Conservation (phyloP, 169 alveolate genomes). For the Eimeria brunetti region DNA sequence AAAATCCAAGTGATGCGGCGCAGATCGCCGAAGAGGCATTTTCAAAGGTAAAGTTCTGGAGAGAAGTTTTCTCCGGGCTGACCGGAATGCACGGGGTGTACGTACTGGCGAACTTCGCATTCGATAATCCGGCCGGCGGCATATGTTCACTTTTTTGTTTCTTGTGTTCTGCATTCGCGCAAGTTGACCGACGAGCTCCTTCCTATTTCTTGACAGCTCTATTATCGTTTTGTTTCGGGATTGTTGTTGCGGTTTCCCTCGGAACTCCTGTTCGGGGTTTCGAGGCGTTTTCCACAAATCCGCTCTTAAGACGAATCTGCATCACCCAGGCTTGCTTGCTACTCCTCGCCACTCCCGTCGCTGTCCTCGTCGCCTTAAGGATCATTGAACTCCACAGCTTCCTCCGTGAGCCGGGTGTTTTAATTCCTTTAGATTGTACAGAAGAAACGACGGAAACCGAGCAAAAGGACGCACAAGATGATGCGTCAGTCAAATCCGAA, state of each 20-base stretch:
- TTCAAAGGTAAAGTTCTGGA: conserved; percentile 18
- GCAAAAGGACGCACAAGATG: not conserved
- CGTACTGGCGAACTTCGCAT: conserved; percentile 37
- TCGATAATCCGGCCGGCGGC: conserved; percentile 24
- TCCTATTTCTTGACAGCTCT: conserved; percentile 19
- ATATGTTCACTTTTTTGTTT: conserved; percentile 43
- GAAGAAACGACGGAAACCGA: not conserved
- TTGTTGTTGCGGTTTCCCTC: conserved; percentile 30
- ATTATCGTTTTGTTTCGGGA: conserved; percentile 5
- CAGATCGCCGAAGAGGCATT: conserved; percentile 33
- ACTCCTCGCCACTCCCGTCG: not conserved
- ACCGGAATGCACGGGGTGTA: conserved; percentile 56
- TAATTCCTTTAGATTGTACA: not conserved
- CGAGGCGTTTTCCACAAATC: not conserved
- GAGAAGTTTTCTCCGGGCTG: conserved; percentile 17
- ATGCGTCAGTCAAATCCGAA: not conserved
- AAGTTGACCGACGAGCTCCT: conserved; percentile 33
- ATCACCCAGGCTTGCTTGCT: conserved; percentile 18
- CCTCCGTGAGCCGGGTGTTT: conserved; percentile 26
- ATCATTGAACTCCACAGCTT: conserved; percentile 35
- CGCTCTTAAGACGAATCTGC: not conserved
- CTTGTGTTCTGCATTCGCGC: conserved; percentile 39
- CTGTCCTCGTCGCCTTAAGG: not conserved
- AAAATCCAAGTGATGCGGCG: not conserved
- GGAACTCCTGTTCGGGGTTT: conserved; percentile 31